Evolutionary conservation across 148 eudicot genomes (phyloP), one percentile per base, ranked within the genome.

Genomic region (Simmondsia chinensis): DNA sequence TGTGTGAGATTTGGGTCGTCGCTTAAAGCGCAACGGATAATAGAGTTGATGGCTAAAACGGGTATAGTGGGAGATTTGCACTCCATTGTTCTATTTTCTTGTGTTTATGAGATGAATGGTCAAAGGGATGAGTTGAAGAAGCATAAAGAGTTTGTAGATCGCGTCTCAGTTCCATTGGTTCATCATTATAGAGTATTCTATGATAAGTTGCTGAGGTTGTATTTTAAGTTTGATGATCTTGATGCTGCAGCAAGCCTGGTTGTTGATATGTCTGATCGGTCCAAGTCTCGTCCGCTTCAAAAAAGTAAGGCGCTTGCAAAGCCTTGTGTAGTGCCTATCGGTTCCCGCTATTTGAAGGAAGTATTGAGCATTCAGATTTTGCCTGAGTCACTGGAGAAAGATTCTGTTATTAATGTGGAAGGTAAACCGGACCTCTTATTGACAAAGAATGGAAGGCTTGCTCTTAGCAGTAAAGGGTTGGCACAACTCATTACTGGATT

Each of bases 111-210:
- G 63, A 69, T 68, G 64, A 91, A 82, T 60, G 71, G 70, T 20
- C 75, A 70, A 61, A 72, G 83, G 47, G 93, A 91, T 35, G 93
- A 85, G 61, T 52, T 91, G 59, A 82, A 79, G 54, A 85, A 60
- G 50, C 72, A 71, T 33, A 85, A 82, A 54, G 61, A 65, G 35
- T 40, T 59, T 18, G 55, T 85, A 8, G 86, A 74, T 57, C 66
- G 19, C 29, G 94, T 70, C 20, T 70, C 88, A 12, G 44, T 39
- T 57, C 54, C 57, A 45, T 47, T 74, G 44, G 34, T 69, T 61
- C 55, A 32, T 43, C 71, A 70, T 29, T 91, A 91, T 55, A 46
- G 36, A 57, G 74, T 54, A 25, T 85, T 85, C 46, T 91, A 85
- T 58, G 80, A 79, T 21, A 61, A 52, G 60, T 51, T 85, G 9